Conservation (phyloP, 2,329 filamentous ascomycete species). For the Pyrenophora tritici-repentis region DNA sequence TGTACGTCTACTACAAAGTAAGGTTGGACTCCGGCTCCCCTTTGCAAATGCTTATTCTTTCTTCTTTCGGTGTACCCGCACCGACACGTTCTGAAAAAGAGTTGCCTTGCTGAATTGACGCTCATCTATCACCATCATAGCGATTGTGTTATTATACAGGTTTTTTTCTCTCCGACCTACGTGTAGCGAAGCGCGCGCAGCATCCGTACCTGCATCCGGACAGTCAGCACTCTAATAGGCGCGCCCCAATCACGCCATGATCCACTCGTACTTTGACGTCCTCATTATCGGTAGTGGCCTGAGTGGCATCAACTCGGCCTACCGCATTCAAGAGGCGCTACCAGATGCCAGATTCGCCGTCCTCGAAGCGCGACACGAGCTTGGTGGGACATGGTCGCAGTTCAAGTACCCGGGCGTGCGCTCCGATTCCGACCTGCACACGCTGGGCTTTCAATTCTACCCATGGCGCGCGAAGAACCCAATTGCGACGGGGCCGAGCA, state of each 20-base stretch:
- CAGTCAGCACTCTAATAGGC: too few species aligned
- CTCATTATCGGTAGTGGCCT: constrained; percentile 75
- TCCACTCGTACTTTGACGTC: constrained; percentile 46
- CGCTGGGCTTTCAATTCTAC: constrained; percentile 67
- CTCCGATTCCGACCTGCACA: constrained; percentile 56
- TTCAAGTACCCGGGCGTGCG: constrained; percentile 76
- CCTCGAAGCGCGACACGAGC: constrained; percentile 66
- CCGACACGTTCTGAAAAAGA: background rate
- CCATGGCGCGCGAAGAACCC: constrained; percentile 63
- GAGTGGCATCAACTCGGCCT: constrained; percentile 75
- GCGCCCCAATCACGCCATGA: constrained; percentile 6
- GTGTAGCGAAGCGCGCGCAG: too few species aligned
- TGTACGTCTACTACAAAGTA: too few species aligned
- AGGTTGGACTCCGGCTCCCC: too few species aligned
- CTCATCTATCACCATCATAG: too few species aligned
- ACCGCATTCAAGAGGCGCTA: constrained; percentile 66
- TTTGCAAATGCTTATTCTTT: too few species aligned
- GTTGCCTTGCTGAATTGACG: too few species aligned
- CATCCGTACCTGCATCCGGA: too few species aligned
- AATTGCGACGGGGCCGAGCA: constrained; percentile 53
- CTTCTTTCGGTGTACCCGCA: background rate
- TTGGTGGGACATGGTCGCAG: constrained; percentile 80
- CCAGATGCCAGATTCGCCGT: constrained; percentile 66
- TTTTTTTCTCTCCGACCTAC: too few species aligned
- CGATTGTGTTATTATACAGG: too few species aligned